These are phyloP conservation scores for Umbellularia californica DNA, from an alignment of 164 flowering plant species.

Conservation along the genomic window DNA sequence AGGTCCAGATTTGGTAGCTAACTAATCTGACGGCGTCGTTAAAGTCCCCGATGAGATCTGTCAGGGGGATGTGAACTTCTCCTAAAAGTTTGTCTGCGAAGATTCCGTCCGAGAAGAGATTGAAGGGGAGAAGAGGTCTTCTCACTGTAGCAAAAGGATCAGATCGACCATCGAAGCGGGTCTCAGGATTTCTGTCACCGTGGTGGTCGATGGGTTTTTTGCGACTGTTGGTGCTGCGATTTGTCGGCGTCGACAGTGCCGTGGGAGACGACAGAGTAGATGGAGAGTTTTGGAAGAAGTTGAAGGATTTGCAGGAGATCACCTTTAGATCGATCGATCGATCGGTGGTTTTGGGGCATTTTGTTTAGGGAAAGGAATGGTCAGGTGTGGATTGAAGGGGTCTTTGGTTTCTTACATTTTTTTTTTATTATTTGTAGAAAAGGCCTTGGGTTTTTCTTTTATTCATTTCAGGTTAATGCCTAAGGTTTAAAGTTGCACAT, in stretches of 20 bases:
- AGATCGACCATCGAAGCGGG: too few species aligned
- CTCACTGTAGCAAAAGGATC: too few species aligned
- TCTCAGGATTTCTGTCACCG: too few species aligned
- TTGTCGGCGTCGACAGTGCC: too few species aligned
- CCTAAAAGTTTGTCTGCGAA: constrained; percentile 45
- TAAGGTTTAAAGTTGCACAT: too few species aligned
- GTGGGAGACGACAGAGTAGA: constrained; percentile 31
- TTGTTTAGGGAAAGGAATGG: neutral
- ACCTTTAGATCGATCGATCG: constrained; percentile 35
- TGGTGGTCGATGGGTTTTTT: too few species aligned
- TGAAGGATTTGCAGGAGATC: constrained; percentile 40
- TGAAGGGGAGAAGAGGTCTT: constrained; percentile 31
- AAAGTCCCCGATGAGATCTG: constrained; percentile 25
- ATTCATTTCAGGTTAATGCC: too few species aligned
- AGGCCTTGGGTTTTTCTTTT: too few species aligned
- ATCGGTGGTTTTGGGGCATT: neutral
- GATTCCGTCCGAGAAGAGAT: constrained; percentile 20
- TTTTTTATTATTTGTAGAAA: too few species aligned
- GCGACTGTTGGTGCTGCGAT: too few species aligned
- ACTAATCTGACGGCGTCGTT: constrained; percentile 30
- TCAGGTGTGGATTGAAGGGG: too few species aligned
- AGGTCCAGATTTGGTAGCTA: constrained; percentile 40
- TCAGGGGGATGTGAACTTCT: constrained; percentile 43
- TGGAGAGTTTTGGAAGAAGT: constrained; percentile 49
- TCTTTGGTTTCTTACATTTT: too few species aligned